These are phyloP conservation scores for Immersiella caudata DNA, from an alignment of 495 filamentous ascomycete genomes.

Conservation along the genomic window DNA sequence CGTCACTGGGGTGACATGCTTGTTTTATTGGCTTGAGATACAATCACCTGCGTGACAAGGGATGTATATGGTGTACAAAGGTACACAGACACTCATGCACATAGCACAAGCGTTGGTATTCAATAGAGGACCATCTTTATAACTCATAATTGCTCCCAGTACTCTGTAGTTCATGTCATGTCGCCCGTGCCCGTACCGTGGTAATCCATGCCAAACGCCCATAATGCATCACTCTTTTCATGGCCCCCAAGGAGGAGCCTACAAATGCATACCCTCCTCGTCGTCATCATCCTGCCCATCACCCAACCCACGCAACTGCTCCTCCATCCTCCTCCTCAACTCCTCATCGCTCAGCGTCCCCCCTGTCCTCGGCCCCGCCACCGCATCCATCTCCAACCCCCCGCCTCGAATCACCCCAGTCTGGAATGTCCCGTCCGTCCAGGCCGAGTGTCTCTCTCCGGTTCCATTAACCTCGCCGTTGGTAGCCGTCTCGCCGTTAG, in stretches of 20 bases:
- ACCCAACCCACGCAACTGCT: constrained; percentile 48
- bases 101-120: constrained; percentile 1
- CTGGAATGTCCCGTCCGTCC: constrained; percentile 60
- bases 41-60: not conserved
- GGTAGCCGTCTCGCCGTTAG: not conserved
- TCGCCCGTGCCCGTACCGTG: not conserved
- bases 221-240: not conserved
- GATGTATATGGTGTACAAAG: not conserved
- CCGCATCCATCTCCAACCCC: constrained; percentile 41
- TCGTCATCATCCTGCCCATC: constrained; percentile 48
- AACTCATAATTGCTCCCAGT: not conserved
- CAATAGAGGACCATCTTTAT: constrained; percentile 8
- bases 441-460: constrained; percentile 40
- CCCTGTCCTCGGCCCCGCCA: constrained; percentile 17
- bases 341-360: constrained; percentile 53
- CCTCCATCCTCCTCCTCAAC: constrained; percentile 47
- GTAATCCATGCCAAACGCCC: not conserved
- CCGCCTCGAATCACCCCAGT: constrained; percentile 50
- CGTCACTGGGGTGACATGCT: not conserved
- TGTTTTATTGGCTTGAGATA: not conserved
- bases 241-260: constrained; percentile 21
- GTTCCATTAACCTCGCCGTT: constrained; percentile 15
- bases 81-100: not conserved
- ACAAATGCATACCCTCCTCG: constrained; percentile 69
- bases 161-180: too few species aligned